Evolutionary conservation across 805 yeast genomes (phyloP).

Genomic region (Kazachstania viticola): DNA sequence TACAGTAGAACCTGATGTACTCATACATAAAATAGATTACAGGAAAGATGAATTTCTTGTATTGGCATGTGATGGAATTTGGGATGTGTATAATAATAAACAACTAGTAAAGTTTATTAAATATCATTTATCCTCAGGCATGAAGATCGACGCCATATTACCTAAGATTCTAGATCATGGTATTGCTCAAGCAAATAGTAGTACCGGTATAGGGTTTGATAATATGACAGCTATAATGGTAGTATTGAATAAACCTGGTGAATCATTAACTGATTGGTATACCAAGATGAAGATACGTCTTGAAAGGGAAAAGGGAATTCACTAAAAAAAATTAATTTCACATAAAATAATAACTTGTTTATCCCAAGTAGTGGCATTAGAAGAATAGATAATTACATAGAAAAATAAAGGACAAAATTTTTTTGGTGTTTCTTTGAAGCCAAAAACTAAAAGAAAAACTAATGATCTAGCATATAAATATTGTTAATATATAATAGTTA

Average conservation of each 20-base stretch:
- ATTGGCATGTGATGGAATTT: constrained; percentile 74
- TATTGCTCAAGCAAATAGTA: constrained; percentile 56
- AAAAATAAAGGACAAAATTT: too few species aligned
- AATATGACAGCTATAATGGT: constrained; percentile 70
- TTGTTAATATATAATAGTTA: too few species aligned
- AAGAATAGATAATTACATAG: too few species aligned
- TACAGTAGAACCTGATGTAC: constrained; percentile 67
- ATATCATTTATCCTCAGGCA: constrained; percentile 45
- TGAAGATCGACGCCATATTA: constrained; percentile 45
- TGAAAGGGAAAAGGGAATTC: constrained; percentile 26
- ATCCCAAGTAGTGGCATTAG: too few species aligned
- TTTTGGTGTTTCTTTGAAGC: too few species aligned
- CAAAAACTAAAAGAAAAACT: too few species aligned
- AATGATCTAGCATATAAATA: too few species aligned
- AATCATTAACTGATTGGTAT: constrained; percentile 47
- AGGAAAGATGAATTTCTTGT: constrained; percentile 54
- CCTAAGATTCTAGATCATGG: constrained; percentile 54
- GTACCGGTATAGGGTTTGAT: constrained; percentile 73
- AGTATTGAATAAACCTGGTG: constrained; percentile 40
- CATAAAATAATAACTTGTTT: too few species aligned
- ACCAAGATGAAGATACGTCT: constrained; percentile 35
- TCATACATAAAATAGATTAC: constrained; percentile 37
- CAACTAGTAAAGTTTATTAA: constrained; percentile 44
- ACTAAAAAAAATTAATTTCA: too few species aligned
- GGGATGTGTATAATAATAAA: constrained; percentile 58